Base-by-base conservation (phyloP, 1,284 basidiomycete species). In the Pisolithus thermaeus region DNA sequence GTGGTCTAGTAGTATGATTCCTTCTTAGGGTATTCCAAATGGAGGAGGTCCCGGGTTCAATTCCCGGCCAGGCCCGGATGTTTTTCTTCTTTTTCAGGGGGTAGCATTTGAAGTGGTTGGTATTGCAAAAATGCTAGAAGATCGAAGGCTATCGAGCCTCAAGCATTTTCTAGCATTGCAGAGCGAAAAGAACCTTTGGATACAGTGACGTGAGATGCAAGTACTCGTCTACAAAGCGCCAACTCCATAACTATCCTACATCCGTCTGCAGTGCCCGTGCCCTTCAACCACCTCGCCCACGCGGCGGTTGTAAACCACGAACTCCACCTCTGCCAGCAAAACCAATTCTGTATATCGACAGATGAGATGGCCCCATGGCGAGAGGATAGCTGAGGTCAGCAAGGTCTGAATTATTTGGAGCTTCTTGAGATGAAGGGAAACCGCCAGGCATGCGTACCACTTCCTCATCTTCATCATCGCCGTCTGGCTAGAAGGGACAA, bases 1-100 rank as follows among this genome's bases (percentile, higher is more conserved):
- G 73, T 74, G 73, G 74, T 75, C 74, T 76, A 76, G 74, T 76
- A 76, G 73, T 76, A 76, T 76, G 74, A 76, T 76, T 77, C 75
- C 74, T 76, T 76, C 73, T 76, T 75, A 76, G 73, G 66, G 63
- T 59, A 49, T 49, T 44, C 57, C 58, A 59, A 61, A 55, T 71
- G 69, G 70, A 71, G 70, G 72, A 73, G 73, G 70, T 73, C 72
- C 72, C 69, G 69, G 71, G 72, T 73, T 73, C 71, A 72, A 72
- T 73, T 73, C 71, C 70, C 70, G 68, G 70, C 65, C 63, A 71
- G 69, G 71, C 71, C 71, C 68, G 1, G 37, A 30, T 20, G 5
- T 28, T 43, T 46, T 48, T 45, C 41, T 46, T 32, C 49, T 47
- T 6, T 23, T 22, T 6, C 0, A n/a, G 37, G 16, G 7, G 16